phyloP scores from a whole-genome alignment of 129 eudicot species.

The Flaveria linearis region DNA sequence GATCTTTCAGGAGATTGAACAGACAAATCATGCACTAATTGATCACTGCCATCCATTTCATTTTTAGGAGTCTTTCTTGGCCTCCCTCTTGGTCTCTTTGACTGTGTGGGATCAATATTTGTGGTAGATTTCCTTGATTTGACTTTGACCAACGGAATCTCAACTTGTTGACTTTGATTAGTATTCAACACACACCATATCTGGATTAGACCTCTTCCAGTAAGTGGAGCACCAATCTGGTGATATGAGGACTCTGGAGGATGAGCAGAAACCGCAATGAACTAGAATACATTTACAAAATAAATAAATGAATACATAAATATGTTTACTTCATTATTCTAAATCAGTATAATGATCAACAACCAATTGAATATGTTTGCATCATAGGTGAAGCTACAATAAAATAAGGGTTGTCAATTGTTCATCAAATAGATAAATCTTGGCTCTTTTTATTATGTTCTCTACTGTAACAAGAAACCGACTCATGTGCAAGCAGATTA shows the following conservation, averaged over 20 bases:
- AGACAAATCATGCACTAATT: slow-evolving; percentile 22
- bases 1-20: slow-evolving; percentile 28
- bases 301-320: background rate
- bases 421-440: background rate
- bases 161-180: slow-evolving; percentile 34
- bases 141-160: slow-evolving; percentile 32
- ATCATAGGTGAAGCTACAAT: background rate
- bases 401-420: background rate
- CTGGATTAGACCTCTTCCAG: slow-evolving; percentile 87
- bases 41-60: slow-evolving; percentile 24
- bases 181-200: slow-evolving; percentile 73
- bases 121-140: slow-evolving; percentile 29
- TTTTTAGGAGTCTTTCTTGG: slow-evolving; percentile 39
- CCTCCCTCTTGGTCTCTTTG: slow-evolving; percentile 43
- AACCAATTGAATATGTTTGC: background rate
- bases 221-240: slow-evolving; percentile 76
- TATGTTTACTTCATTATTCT: background rate
- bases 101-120: slow-evolving; percentile 23
- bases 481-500: background rate
- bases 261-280: slow-evolving; percentile 93
- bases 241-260: slow-evolving; percentile 96
- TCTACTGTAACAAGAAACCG: background rate
- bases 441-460: background rate
- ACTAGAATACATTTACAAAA: slow-evolving; percentile 44
- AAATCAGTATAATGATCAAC: slow-evolving; percentile 1